Evolutionary conservation across 192 early-diverging fungal genomes (phyloP).

Genomic region (Coemansia sp.): DNA sequence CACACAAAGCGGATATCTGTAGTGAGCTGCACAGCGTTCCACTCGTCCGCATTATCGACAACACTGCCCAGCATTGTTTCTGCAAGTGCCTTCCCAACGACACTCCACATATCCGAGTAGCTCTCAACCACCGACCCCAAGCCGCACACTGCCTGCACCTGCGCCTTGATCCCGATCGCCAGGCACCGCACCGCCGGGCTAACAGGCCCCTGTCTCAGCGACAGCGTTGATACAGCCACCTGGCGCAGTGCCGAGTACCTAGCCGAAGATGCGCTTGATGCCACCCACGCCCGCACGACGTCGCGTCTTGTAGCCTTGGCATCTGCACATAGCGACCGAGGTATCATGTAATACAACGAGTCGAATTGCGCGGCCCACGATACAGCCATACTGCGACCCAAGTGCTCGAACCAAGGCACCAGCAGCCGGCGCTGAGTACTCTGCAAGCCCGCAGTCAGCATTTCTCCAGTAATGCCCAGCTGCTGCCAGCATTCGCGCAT

Average conservation of each 20-base stretch:
- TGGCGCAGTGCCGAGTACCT: constrained; percentile 39
- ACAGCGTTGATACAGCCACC: constrained; percentile 9
- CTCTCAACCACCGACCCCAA: constrained; percentile 12
- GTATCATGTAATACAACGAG: constrained; percentile 30
- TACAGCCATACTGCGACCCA: constrained; percentile 19
- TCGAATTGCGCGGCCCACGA: constrained; percentile 33
- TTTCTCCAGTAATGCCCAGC: not conserved
- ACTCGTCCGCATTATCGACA: constrained; percentile 13
- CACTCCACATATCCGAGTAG: not conserved
- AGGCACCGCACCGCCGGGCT: constrained; percentile 25
- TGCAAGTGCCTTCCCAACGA: constrained; percentile 14
- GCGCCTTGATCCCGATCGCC: constrained; percentile 21
- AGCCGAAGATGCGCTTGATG: not conserved
- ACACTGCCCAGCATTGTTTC: not conserved
- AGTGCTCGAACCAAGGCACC: constrained; percentile 30
- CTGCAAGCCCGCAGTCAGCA: constrained; percentile 16
- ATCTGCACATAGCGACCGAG: constrained; percentile 12
- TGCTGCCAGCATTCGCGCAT: constrained; percentile 40
- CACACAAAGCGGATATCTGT: constrained; percentile 29
- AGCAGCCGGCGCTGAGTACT: constrained; percentile 11
- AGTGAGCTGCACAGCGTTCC: constrained; percentile 33
- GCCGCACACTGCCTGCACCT: constrained; percentile 40
- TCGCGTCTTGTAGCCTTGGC: constrained; percentile 32
- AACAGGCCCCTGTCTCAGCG: not conserved
- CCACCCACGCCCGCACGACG: constrained; percentile 37